Base-by-base conservation (phyloP, 2,329 filamentous ascomycete species). In the Sphaceloma murrayae region DNA sequence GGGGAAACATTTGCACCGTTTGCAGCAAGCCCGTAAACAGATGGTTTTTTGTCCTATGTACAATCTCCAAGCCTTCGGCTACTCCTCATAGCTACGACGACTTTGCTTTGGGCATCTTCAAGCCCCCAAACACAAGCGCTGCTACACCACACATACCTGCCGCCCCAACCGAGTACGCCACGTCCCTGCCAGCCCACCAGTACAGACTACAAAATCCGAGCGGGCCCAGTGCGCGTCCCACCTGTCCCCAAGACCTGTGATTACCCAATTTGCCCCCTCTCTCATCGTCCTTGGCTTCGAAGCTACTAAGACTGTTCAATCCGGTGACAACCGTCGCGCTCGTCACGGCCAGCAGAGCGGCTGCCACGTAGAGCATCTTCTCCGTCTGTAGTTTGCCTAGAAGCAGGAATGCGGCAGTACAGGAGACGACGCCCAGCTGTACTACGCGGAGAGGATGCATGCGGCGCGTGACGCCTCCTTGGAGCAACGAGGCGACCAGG, bases 251-350 rank as follows among this genome's bases (percentile, higher is more conserved):
- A 53, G 75, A 78, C 19, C 91, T 73, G 53, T 96, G 73, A 47
- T 85, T 80, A 3, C 91, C 91, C 42, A 98, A 67, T 58, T 94
- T 93, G 34, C 80, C 80, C 2, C 91, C 91, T 30, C 89, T 73
- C 65, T 96, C 88, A 27, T 73, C 75, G 48, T 82, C 80, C 33
- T 69, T 72, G 0, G 88, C 88, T 62, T 96, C 88, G 50, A 96
- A 88, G 58, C 85, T 94, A 55, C 84, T 88, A 39, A 98, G 67
- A 36, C 88, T 85, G 57, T 96, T 96, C 50, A 98, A 65, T 0
- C 89, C 86, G 0, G 88, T 95, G 4, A 98, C 91, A 0, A 98
- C 91, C 0, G 91, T 95, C 10, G 88, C 89, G 33, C 84, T 94
- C 0, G 91, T 96, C 4, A 94, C 73, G 0, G 91, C 91, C 13